A percentile compares a stretch with the other conserved stretches of the same genome.
phyloP scores from a whole-genome alignment of 768 basidiomycete species.

The Crassisporium funariophilum region DNA sequence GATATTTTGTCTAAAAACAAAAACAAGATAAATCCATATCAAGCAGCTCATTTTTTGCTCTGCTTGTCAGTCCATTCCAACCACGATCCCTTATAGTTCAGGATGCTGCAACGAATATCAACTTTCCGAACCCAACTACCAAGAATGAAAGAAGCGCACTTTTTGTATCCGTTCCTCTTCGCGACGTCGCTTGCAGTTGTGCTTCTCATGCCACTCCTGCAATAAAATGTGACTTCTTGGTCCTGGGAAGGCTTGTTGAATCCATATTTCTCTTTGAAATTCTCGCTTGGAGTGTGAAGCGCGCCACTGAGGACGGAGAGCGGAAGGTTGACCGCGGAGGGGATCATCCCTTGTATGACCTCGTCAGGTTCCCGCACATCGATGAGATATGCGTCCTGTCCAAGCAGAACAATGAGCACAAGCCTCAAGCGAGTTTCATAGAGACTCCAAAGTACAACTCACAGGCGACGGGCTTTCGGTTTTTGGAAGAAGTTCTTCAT shows the following conservation, averaged over 20 bases:
- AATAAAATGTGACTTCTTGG: constrained; percentile 88
- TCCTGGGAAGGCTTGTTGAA: constrained; percentile 71
- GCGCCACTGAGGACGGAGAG: constrained; percentile 75
- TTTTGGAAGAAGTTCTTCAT: constrained; percentile 80
- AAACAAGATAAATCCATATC: not conserved
- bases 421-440: not conserved
- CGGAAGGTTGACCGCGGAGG: constrained; percentile 88
- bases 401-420: not conserved
- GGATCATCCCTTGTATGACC: constrained; percentile 89
- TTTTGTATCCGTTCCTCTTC: constrained; percentile 76
- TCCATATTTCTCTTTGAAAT: constrained; percentile 65
- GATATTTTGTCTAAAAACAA: not conserved
- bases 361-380: constrained; percentile 96
- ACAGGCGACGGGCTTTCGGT: constrained; percentile 77
- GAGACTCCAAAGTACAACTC: constrained; percentile 15
- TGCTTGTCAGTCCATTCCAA: constrained; percentile 76
- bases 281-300: constrained; percentile 54
- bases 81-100: constrained; percentile 89
- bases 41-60: constrained; percentile 31
- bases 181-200: constrained; percentile 82
- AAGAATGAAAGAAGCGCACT: constrained; percentile 41
- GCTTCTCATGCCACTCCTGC: constrained; percentile 85
- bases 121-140: not conserved
- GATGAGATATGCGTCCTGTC: constrained; percentile 70
- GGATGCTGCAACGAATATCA: constrained; percentile 38